Evolutionary conservation across 2,329 filamentous ascomycete species (phyloP).

Genomic region (Beauveria scarabaeidicola): DNA sequence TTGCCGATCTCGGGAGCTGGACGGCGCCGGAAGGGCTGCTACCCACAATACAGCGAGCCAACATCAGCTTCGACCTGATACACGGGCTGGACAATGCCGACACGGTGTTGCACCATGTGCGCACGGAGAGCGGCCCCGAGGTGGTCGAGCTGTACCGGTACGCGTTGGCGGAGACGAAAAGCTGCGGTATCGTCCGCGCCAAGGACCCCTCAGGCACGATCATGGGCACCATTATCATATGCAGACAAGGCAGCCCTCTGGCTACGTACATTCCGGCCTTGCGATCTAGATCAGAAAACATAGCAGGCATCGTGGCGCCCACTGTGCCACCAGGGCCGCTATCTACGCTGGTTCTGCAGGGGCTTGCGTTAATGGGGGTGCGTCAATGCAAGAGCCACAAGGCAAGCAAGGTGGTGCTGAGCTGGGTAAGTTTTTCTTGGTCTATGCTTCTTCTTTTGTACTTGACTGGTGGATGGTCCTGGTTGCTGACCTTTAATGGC

Average conservation of each 20-base stretch:
- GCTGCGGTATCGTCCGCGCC: conserved; percentile 75
- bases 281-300: conserved; percentile 46
- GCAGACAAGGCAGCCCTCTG: conserved; percentile 59
- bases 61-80: conserved; percentile 74
- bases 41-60: conserved; percentile 62
- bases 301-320: conserved; percentile 73
- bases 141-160: conserved; percentile 71
- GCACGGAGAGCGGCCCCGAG: conserved; percentile 64
- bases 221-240: conserved; percentile 72
- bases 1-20: conserved; percentile 67
- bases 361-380: conserved; percentile 70
- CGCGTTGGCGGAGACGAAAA: conserved; percentile 60
- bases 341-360: conserved; percentile 62
- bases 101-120: conserved; percentile 65
- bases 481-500: conserved; percentile 15
- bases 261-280: conserved; percentile 63
- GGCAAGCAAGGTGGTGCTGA: conserved; percentile 62
- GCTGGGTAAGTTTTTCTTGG: conserved; percentile 56
- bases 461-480: too few relatives aligned
- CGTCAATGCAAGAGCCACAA: conserved; percentile 75
- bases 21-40: conserved; percentile 66
- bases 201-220: conserved; percentile 61
- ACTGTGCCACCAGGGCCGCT: conserved; percentile 64
- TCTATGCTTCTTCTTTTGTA: background rate
- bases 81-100: conserved; percentile 71